These are phyloP conservation scores for Epichloe scottii DNA, from an alignment of 2,329 filamentous ascomycete species.

Conservation along the genomic window DNA sequence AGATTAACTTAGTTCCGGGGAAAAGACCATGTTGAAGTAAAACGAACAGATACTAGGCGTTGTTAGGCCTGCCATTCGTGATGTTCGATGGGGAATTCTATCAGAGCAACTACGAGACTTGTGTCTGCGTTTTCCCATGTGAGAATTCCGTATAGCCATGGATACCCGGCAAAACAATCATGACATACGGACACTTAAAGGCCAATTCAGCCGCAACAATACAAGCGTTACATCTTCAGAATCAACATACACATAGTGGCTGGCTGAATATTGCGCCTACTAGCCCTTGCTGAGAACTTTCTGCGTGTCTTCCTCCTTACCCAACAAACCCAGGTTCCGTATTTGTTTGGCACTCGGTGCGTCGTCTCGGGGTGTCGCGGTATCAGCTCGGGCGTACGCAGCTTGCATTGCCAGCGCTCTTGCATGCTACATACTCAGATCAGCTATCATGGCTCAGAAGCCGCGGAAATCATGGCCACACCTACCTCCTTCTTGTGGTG, in stretches of 20 bases:
- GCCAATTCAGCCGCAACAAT: neutral
- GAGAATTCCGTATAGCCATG: neutral
- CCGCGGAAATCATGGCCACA: slow-evolving; percentile 6
- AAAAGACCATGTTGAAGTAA: no score
- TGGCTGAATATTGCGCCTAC: neutral
- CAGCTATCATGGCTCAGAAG: slow-evolving; percentile 8
- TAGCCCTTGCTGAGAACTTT: slow-evolving; percentile 34
- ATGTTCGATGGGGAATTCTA: neutral
- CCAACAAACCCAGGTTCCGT: slow-evolving; percentile 70
- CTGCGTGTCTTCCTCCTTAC: slow-evolving; percentile 70
- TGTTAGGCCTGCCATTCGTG: no score
- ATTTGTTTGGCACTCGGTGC: slow-evolving; percentile 77
- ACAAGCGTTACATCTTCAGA: neutral
- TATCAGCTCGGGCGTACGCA: slow-evolving; percentile 72
- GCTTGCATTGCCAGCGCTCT: slow-evolving; percentile 68
- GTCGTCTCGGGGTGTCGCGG: slow-evolving; percentile 63
- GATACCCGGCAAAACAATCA: neutral
- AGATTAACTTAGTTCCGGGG: no score
- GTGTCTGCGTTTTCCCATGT: neutral
- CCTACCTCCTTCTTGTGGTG: slow-evolving; percentile 98
- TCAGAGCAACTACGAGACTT: neutral
- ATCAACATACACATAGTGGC: neutral
- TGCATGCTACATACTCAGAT: slow-evolving; percentile 45
- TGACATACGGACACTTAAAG: neutral
- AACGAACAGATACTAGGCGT: no score